These are phyloP conservation scores for Venturiaceae sp. DNA, from an alignment of 2,329 filamentous ascomycete genomes.

Conservation along the genomic window DNA sequence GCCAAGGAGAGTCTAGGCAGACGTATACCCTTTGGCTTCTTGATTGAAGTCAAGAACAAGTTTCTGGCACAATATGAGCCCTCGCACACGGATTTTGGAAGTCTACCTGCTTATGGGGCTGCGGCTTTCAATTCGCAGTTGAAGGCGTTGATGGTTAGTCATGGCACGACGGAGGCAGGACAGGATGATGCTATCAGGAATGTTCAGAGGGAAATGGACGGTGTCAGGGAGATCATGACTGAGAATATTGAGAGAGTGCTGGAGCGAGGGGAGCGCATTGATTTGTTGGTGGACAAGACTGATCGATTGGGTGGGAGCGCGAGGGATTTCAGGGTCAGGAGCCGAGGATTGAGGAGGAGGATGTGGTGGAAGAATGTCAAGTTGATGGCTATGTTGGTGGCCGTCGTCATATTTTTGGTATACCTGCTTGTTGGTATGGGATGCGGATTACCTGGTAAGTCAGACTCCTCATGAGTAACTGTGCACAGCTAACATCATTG, in stretches of 20 bases:
- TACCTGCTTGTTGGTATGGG: conserved; percentile 65
- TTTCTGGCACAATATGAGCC: conserved; percentile 67
- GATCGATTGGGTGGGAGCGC: conserved; percentile 82
- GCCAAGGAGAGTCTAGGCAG: conserved; percentile 72
- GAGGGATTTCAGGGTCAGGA: conserved; percentile 81
- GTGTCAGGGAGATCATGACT: conserved; percentile 87
- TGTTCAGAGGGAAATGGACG: conserved; percentile 84
- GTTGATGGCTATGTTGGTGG: conserved; percentile 68
- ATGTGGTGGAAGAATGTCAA: conserved; percentile 99
- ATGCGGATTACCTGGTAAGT: conserved; percentile 55
- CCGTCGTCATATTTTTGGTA: conserved; percentile 64
- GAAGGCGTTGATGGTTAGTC: conserved; percentile 69
- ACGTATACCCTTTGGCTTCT: conserved; percentile 84
- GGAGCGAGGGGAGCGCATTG: conserved; percentile 81
- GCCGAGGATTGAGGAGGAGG: conserved; percentile 72
- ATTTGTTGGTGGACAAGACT: conserved; percentile 92
- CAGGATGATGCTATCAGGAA: conserved; percentile 74
- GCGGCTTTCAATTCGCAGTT: conserved; percentile 77
- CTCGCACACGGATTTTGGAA: conserved; percentile 58
- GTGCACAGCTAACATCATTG: neutral
- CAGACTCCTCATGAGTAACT: neutral
- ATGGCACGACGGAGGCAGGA: conserved; percentile 66
- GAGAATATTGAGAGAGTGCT: conserved; percentile 86
- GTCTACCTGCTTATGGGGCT: conserved; percentile 81
- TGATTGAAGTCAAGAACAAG: conserved; percentile 80